These are phyloP conservation scores for Westerdykella ornata DNA, from an alignment of 2,329 filamentous ascomycete genomes.

Conservation along the genomic window DNA sequence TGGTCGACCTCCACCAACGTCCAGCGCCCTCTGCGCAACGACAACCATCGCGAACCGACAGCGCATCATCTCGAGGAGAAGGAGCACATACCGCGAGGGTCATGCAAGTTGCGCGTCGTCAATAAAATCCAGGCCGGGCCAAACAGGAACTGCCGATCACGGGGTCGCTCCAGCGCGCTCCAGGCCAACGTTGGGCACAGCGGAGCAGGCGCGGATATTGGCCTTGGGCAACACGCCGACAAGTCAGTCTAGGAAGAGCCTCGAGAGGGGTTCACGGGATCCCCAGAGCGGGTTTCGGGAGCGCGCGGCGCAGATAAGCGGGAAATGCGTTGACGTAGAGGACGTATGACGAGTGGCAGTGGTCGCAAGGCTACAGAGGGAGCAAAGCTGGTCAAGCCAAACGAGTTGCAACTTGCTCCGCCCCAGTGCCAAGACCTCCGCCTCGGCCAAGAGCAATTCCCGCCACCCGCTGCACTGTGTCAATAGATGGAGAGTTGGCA, in stretches of 20 bases:
- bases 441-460: too few species aligned
- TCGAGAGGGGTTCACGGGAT: not conserved
- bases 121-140: constrained; percentile 9
- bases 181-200: constrained; percentile 23
- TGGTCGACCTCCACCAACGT: not conserved
- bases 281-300: constrained; percentile 17
- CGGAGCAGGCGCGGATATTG: constrained; percentile 27
- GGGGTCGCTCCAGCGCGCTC: constrained; percentile 5
- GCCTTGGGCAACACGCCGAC: constrained; percentile 24
- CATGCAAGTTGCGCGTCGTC: constrained; percentile 38
- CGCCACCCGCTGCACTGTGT: too few species aligned
- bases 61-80: not conserved
- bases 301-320: constrained; percentile 30
- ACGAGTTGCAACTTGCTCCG: constrained; percentile 1
- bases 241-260: constrained; percentile 2
- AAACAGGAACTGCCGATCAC: constrained; percentile 31
- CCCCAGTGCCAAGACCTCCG: constrained; percentile 1
- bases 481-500: too few species aligned
- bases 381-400: not conserved
- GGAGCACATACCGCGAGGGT: constrained; percentile 33
- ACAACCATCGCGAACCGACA: not conserved
- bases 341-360: constrained; percentile 20
- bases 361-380: constrained; percentile 9
- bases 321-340: constrained; percentile 26
- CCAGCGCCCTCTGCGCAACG: constrained; percentile 8